phyloP scores from a whole-genome alignment of 2,329 filamentous ascomycete genomes.

The Colletotrichum lupini region DNA sequence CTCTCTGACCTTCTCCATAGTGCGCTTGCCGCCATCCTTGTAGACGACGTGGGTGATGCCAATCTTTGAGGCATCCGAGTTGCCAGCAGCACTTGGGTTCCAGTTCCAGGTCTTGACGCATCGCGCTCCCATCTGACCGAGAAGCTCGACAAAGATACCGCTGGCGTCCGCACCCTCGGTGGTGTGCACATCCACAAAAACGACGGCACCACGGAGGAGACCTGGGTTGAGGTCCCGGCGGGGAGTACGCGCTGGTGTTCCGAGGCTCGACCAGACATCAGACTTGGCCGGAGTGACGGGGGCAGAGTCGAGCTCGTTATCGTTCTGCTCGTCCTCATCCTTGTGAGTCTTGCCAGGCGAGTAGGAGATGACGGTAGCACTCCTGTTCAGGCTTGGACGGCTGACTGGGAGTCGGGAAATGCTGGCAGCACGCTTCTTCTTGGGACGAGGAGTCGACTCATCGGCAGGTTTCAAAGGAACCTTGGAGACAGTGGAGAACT shows the following conservation, averaged over 20 bases:
- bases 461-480: slow-evolving; percentile 79
- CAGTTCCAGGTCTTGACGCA: slow-evolving; percentile 82
- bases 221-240: slow-evolving; percentile 62
- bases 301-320: slow-evolving; percentile 44
- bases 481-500: slow-evolving; percentile 81
- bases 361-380: slow-evolving; percentile 65
- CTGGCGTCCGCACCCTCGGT: slow-evolving; percentile 84
- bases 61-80: slow-evolving; percentile 60
- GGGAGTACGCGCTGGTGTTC: slow-evolving; percentile 67
- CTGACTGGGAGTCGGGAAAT: slow-evolving; percentile 58
- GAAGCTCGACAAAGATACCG: slow-evolving; percentile 82
- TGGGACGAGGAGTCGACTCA: slow-evolving; percentile 61
- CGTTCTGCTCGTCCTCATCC: slow-evolving; percentile 40
- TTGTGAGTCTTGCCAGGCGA: slow-evolving; percentile 60
- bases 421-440: slow-evolving; percentile 63
- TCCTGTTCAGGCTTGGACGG: slow-evolving; percentile 58
- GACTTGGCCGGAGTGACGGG: slow-evolving; percentile 60
- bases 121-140: slow-evolving; percentile 83
- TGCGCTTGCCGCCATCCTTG: slow-evolving; percentile 86
- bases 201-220: slow-evolving; percentile 76
- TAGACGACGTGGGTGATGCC: slow-evolving; percentile 91
- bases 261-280: slow-evolving; percentile 64
- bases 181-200: slow-evolving; percentile 87
- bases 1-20: slow-evolving; percentile 82
- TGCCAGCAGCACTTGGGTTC: slow-evolving; percentile 62